Evolutionary conservation across 2,329 filamentous ascomycete species (phyloP).

Genomic region (Penicillium nordicum): DNA sequence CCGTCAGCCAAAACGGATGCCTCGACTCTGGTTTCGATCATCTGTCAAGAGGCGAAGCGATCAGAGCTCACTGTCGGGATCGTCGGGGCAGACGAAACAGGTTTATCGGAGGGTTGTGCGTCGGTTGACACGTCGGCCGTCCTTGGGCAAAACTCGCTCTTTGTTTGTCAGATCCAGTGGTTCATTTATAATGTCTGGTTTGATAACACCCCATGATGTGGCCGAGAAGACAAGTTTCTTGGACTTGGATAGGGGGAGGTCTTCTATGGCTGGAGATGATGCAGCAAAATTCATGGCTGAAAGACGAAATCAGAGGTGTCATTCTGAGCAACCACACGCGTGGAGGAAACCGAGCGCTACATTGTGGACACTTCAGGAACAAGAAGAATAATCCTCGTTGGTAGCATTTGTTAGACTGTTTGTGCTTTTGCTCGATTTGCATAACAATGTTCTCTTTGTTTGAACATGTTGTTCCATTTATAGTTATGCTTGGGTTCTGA

Average conservation of each 20-base stretch:
- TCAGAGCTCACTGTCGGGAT: constrained; percentile 5
- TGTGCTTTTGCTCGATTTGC: not conserved
- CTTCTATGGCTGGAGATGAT: not conserved
- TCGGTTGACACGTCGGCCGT: constrained; percentile 30
- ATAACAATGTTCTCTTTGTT: not conserved
- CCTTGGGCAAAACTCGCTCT: constrained; percentile 32
- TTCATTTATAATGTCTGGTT: constrained; percentile 21
- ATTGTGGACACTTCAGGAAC: constrained; percentile 37
- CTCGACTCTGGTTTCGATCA: constrained; percentile 27
- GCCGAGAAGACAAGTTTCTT: constrained; percentile 4
- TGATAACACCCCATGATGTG: constrained; percentile 13
- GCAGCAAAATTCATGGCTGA: constrained; percentile 16
- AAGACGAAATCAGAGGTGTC: constrained; percentile 34
- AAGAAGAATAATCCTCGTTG: constrained; percentile 13
- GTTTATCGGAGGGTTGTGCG: constrained; percentile 24
- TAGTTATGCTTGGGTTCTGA: too few relatives aligned
- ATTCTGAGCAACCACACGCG: constrained; percentile 38
- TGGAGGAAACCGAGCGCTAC: constrained; percentile 37
- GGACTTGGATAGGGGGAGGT: not conserved
- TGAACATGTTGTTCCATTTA: not conserved
- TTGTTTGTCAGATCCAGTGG: constrained; percentile 24
- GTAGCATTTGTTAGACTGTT: not conserved
- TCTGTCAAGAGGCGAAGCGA: not conserved
- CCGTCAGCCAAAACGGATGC: constrained; percentile 18
- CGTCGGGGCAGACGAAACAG: constrained; percentile 11